A percentile compares a stretch with the other conserved stretches of the same genome.
These are phyloP conservation scores for Russula olivacea DNA, from an alignment of 768 basidiomycete species.

Conservation along the genomic window DNA sequence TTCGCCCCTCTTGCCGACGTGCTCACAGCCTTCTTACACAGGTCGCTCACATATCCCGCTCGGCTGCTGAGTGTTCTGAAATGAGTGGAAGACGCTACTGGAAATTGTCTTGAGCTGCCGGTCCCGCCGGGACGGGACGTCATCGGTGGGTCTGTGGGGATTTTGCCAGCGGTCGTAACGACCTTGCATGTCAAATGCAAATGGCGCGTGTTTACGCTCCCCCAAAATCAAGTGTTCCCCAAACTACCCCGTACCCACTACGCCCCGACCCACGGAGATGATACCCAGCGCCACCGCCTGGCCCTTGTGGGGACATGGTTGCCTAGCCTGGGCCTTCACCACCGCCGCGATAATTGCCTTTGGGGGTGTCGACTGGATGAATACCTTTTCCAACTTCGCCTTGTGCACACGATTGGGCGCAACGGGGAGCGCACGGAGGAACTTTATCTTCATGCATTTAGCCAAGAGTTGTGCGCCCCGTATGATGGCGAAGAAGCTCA, in stretches of 20 bases:
- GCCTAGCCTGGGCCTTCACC: not conserved
- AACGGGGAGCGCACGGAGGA: not conserved
- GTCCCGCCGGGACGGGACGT: not conserved
- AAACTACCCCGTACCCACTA: not conserved
- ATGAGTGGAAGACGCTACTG: not conserved
- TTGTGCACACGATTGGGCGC: not conserved
- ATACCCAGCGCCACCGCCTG: not conserved
- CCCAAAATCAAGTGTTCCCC: not conserved
- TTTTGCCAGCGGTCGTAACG: not conserved
- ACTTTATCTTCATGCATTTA: not conserved
- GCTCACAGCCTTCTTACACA: not conserved
- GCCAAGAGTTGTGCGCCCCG: not conserved
- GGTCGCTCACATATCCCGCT: not conserved
- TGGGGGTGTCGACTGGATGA: not conserved
- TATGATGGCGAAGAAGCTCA: not conserved
- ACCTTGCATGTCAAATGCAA: not conserved
- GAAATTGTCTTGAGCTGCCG: not conserved
- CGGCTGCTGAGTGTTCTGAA: not conserved
- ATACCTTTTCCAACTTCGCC: not conserved
- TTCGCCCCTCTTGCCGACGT: not conserved
- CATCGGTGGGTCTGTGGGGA: not conserved
- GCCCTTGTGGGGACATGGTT: not conserved
- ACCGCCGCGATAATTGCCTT: not conserved
- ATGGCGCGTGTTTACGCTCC: not conserved
- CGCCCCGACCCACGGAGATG: not conserved